A percentile compares a stretch with the other conserved stretches of the same genome.
Conservation (phyloP, 2,329 filamentous ascomycete genomes). For the Beauveria sp. region DNA sequence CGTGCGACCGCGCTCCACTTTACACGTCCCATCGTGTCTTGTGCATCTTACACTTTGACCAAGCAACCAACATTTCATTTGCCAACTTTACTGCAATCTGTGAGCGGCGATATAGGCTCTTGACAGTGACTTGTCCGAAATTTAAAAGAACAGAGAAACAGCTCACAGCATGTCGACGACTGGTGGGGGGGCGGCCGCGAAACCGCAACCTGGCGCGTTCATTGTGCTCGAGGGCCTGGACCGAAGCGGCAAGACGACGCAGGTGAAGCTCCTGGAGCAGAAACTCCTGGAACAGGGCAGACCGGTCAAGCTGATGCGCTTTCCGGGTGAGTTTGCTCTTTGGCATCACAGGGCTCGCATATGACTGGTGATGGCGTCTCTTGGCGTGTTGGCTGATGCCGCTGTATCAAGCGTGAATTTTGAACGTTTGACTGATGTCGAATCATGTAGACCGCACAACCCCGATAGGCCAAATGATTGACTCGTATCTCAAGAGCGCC, state of each 20-base stretch:
- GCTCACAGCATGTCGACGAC: background rate
- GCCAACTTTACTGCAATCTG: background rate
- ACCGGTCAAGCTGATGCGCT: constrained; percentile 46
- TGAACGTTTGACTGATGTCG: background rate
- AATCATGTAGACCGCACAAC: constrained; percentile 62
- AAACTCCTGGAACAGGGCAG: constrained; percentile 40
- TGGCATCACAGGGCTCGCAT: background rate
- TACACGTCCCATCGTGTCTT: background rate
- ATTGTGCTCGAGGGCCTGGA: constrained; percentile 86
- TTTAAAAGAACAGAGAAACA: background rate
- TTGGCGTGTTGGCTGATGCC: background rate
- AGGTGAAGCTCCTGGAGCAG: constrained; percentile 63
- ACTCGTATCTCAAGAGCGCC: constrained; percentile 67
- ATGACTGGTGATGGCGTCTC: background rate
- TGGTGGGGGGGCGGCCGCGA: background rate
- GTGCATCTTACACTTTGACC: background rate
- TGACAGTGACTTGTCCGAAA: background rate
- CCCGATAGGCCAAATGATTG: constrained; percentile 79
- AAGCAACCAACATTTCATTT: background rate
- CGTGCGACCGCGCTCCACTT: background rate
- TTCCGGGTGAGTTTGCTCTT: constrained; percentile 40
- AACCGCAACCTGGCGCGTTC: constrained; percentile 55
- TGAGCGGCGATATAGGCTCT: background rate
- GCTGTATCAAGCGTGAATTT: background rate
- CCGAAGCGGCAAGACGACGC: constrained; percentile 85